phyloP scores from a whole-genome alignment of 768 basidiomycete species.

The Leccinum arenicola region DNA sequence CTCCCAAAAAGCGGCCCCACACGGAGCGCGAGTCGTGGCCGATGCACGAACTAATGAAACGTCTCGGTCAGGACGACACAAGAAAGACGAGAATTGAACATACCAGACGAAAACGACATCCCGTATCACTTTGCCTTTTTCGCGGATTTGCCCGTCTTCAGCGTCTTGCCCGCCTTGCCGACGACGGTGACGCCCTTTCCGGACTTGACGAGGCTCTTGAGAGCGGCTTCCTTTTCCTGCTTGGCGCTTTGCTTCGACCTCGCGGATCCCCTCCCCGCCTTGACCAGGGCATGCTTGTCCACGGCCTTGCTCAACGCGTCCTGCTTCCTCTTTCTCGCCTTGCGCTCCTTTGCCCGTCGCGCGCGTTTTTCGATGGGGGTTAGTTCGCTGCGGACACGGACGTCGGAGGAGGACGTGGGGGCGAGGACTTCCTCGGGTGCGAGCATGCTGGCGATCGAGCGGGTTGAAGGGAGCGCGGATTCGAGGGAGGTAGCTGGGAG shows the following conservation, averaged over 20 bases:
- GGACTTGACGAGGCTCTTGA: constrained; percentile 78
- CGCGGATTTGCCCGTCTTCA: constrained; percentile 15
- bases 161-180: constrained; percentile 57
- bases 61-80: not conserved
- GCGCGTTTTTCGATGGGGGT: constrained; percentile 82
- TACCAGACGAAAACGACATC: not conserved
- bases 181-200: constrained; percentile 87
- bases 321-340: constrained; percentile 65
- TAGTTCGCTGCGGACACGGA: constrained; percentile 73
- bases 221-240: constrained; percentile 81
- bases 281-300: constrained; percentile 52
- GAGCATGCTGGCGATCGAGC: constrained; percentile 73
- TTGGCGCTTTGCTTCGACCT: constrained; percentile 47
- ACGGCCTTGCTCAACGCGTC: constrained; percentile 62
- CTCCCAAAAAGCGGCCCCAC: not conserved
- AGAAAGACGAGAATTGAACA: not conserved
- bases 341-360: constrained; percentile 64
- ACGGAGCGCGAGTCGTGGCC: not conserved
- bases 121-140: constrained; percentile 27
- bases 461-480: constrained; percentile 84
- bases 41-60: not conserved
- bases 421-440: constrained; percentile 92
- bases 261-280: constrained; percentile 18
- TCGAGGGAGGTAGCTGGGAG: constrained; percentile 80
- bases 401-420: constrained; percentile 46